phyloP scores from a whole-genome alignment of 2,329 filamentous ascomycete genomes.

The Colletotrichum viniferum region DNA sequence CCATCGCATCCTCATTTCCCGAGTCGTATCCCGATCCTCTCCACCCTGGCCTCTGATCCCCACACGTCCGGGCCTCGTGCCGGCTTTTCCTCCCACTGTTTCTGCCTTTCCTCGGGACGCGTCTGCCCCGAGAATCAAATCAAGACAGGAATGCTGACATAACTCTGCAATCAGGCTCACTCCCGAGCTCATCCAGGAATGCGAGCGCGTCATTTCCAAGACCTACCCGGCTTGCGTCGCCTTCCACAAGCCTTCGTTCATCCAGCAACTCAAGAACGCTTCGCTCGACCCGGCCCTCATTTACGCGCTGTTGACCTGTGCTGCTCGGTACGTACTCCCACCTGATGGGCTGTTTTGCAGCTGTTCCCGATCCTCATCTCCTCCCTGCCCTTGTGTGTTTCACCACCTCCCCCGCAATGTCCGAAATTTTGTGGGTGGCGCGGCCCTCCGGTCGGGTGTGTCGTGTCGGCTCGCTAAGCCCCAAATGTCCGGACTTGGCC shows the following conservation, averaged over 20 bases:
- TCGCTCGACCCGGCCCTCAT: conserved; percentile 61
- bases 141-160: not conserved
- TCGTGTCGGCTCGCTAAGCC: conserved; percentile 6
- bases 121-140: not conserved
- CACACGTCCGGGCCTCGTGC: conserved; percentile 4
- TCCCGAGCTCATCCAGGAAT: conserved; percentile 62
- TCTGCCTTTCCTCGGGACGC: not conserved
- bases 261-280: conserved; percentile 63
- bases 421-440: conserved; percentile 18
- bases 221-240: conserved; percentile 65
- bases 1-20: conserved; percentile 18
- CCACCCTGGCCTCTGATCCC: conserved; percentile 10
- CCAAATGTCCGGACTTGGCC: conserved; percentile 15
- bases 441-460: conserved; percentile 18
- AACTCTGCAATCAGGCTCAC: conserved; percentile 44
- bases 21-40: conserved; percentile 9
- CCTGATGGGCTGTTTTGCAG: not conserved
- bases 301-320: conserved; percentile 62
- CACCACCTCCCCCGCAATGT: conserved; percentile 25
- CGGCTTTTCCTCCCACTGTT: not conserved
- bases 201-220: conserved; percentile 65
- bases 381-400: conserved; percentile 25
- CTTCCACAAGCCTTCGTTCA: conserved; percentile 67
- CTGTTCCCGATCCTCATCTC: conserved; percentile 20
- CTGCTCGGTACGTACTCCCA: conserved; percentile 55